Evolutionary conservation across 164 flowering plant species (phyloP).

Genomic region (Litsea cubeba): DNA sequence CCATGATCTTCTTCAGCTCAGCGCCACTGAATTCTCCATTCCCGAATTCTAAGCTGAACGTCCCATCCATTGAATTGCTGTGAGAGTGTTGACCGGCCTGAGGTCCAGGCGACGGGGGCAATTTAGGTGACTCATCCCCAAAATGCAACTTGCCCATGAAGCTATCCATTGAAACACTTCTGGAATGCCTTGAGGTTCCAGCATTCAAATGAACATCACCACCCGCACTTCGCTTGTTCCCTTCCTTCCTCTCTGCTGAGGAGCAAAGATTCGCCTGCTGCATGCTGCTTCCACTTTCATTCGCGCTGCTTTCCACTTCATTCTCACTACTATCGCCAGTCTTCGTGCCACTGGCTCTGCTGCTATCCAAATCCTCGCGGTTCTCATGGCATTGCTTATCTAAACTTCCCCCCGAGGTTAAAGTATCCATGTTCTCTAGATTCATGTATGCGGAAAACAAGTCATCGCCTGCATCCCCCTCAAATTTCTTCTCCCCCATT

Average conservation of each 20-base stretch:
- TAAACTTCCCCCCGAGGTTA: slow-evolving; percentile 61
- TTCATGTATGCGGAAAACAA: slow-evolving; percentile 81
- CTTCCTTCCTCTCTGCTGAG: slow-evolving; percentile 50
- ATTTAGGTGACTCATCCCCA: slow-evolving; percentile 58
- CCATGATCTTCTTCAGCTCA: slow-evolving; percentile 69
- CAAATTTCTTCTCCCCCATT: slow-evolving; percentile 68
- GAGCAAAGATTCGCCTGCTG: slow-evolving; percentile 21
- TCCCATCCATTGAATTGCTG: slow-evolving; percentile 60
- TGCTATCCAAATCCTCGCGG: slow-evolving; percentile 64
- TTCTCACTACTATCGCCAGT: slow-evolving; percentile 87
- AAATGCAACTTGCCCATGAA: slow-evolving; percentile 46
- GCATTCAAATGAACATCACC: slow-evolving; percentile 34
- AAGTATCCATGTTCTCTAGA: slow-evolving; percentile 63
- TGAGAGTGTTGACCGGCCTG: slow-evolving; percentile 54
- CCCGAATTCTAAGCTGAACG: slow-evolving; percentile 64
- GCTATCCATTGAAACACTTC: slow-evolving; percentile 64
- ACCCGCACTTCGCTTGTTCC: slow-evolving; percentile 35
- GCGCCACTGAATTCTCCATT: slow-evolving; percentile 67
- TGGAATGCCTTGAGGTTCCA: slow-evolving; percentile 32
- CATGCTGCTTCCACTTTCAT: slow-evolving; percentile 50
- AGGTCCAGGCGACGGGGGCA: slow-evolving; percentile 45
- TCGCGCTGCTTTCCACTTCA: slow-evolving; percentile 81
- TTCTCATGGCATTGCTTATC: slow-evolving; percentile 46
- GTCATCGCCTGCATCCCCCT: slow-evolving; percentile 81
- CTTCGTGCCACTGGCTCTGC: slow-evolving; percentile 75